Conservation (phyloP, 805 yeast genomes). For the Nakazawaea ishiwadae region DNA sequence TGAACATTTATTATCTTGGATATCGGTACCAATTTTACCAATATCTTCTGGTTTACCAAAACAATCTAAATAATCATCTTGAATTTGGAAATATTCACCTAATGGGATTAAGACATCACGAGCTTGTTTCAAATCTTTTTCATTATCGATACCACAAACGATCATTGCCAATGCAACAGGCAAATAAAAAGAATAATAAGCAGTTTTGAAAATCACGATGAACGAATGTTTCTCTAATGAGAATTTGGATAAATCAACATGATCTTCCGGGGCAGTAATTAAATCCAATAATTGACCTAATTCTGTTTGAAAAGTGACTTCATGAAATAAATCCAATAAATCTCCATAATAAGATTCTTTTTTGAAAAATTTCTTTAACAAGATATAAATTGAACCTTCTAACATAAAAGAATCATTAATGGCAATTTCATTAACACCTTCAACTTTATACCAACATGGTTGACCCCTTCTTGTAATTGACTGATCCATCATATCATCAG, state of each 20-base stretch:
- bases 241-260: constrained; percentile 83
- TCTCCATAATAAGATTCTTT: constrained; percentile 81
- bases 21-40: constrained; percentile 98
- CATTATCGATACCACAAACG: constrained; percentile 74
- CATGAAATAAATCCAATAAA: constrained; percentile 90
- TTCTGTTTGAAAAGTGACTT: constrained; percentile 96
- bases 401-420: constrained; percentile 96
- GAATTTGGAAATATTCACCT: constrained; percentile 98
- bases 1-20: constrained; percentile 96
- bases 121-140: constrained; percentile 80
- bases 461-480: constrained; percentile 97
- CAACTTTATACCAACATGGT: constrained; percentile 91
- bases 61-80: constrained; percentile 95
- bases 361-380: constrained; percentile 86
- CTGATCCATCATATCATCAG: constrained; percentile 98
- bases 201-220: constrained; percentile 95
- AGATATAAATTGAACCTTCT: constrained; percentile 87
- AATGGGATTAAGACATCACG: constrained; percentile 83
- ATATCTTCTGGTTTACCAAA: constrained; percentile 96
- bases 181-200: constrained; percentile 93
- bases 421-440: constrained; percentile 85
- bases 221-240: constrained; percentile 87
- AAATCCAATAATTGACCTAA: constrained; percentile 93
- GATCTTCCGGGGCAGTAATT: constrained; percentile 96
- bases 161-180: constrained; percentile 97